Evolutionary conservation across 2,329 filamentous ascomycete species (phyloP), one percentile per base, ranked within the genome.

Genomic region (Chrysoporthe cubensis): DNA sequence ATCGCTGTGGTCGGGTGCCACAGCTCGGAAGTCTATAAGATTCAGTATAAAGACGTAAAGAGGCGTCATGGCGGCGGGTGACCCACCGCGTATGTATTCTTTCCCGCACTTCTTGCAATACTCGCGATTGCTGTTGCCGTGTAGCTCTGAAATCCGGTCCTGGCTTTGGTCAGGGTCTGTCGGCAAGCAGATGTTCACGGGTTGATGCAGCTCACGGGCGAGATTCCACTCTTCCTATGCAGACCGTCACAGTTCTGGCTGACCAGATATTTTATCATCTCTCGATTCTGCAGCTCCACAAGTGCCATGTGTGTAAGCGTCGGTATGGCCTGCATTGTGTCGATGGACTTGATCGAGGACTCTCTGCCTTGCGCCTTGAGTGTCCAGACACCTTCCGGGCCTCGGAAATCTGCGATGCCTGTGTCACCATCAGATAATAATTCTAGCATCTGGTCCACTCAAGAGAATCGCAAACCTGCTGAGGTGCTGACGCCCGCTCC

Each of bases 351-450:
- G 9, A 67, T 69, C 0, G 75, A 77, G 1, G 73, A 74, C 50
- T 79, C 68, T 70, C 77, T 74, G 0, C 81, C 80, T 67, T 83
- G 81, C 1, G 81, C 81, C 64, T 75, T 73, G 1, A 83, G 72
- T 1, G 81, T 83, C 82, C 81, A 83, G 4, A 77, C 77, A 1
- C 82, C 82, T 50, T 83, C 77, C 0, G 82, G 81, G 0, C 81
- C 82, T n/a, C 82, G 77, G 64, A 84, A 84, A 61, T 84, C 82
- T 2, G 82, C 80, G 18, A 84, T 83, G 1, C 80, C 81, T 82
- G 21, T 2, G 34, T n/a, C 34, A 34, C 34, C 26, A 14, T 57
- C 34, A 40, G 54, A 40, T 40, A 11, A n/a, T 40, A 26, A n/a
- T 57, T 14, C 50, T 37, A 26, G 8, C 18, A 5, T 40, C 34